phyloP scores from a whole-genome alignment of 371 early-diverging fungal genomes.

The Saksenaea oblongispora region DNA sequence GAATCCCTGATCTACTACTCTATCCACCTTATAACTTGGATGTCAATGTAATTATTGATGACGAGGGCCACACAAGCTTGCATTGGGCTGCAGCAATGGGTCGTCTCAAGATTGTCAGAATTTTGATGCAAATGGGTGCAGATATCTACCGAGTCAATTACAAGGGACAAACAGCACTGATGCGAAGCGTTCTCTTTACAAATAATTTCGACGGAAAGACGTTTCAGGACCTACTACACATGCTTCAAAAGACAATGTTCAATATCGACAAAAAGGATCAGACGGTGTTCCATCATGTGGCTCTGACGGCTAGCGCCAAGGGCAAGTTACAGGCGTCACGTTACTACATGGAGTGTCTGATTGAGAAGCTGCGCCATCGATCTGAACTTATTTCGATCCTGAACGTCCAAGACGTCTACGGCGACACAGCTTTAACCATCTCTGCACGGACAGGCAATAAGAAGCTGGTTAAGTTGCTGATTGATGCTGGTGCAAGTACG shows the following conservation, averaged over 20 bases:
- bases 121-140: conserved; percentile 75
- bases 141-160: conserved; percentile 71
- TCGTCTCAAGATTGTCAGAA: conserved; percentile 64
- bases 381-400: conserved; percentile 67
- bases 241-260: conserved; percentile 72
- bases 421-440: conserved; percentile 90
- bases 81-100: conserved; percentile 96
- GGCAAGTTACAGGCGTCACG: conserved; percentile 72
- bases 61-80: conserved; percentile 87
- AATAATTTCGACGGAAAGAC: conserved; percentile 83
- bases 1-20: conserved; percentile 50
- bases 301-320: conserved; percentile 67
- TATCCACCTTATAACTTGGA: conserved; percentile 51
- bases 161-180: conserved; percentile 85
- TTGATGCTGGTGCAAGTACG: conserved; percentile 83
- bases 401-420: conserved; percentile 77
- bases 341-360: conserved; percentile 84
- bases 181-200: conserved; percentile 82
- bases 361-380: conserved; percentile 29
- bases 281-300: conserved; percentile 91
- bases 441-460: conserved; percentile 79
- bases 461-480: conserved; percentile 66
- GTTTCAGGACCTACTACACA: conserved; percentile 76
- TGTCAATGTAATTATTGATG: conserved; percentile 83
- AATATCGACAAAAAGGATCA: conserved; percentile 75